phyloP scores from a whole-genome alignment of 139 green algal genomes.

The Picochlorum sp. region DNA sequence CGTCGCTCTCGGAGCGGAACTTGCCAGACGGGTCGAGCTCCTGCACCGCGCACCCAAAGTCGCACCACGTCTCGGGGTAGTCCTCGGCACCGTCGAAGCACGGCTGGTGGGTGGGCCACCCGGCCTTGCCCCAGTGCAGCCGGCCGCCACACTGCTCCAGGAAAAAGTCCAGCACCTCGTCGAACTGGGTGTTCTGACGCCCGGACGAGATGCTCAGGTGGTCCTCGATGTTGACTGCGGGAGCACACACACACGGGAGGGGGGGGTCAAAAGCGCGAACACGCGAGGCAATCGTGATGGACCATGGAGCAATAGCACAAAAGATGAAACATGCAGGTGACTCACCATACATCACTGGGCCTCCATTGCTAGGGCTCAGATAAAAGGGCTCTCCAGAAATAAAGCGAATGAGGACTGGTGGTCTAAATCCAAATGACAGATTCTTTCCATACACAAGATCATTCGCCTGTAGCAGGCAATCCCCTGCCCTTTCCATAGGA shows the following conservation, averaged over 20 bases:
- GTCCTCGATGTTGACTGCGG: constrained; percentile 74
- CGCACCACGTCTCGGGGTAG: constrained; percentile 62
- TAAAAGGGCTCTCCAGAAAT: constrained; percentile 42
- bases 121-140: constrained; percentile 72
- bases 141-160: constrained; percentile 42
- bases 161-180: constrained; percentile 24
- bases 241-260: no score
- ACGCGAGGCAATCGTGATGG: no score
- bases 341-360: constrained; percentile 51
- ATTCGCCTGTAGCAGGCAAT: constrained; percentile 27
- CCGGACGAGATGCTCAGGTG: constrained; percentile 37
- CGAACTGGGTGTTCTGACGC: constrained; percentile 7
- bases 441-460: constrained; percentile 26
- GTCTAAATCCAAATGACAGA: constrained; percentile 30
- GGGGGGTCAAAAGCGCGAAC: no score
- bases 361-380: constrained; percentile 34
- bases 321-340: no score
- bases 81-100: constrained; percentile 45
- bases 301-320: no score
- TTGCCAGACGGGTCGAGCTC: constrained; percentile 61
- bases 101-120: constrained; percentile 20
- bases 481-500: constrained; percentile 32
- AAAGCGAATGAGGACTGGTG: constrained; percentile 36
- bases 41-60: constrained; percentile 66
- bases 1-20: constrained; percentile 36